Conservation (phyloP, 2,329 filamentous ascomycete genomes). For the Cladophialophora carrionii region DNA sequence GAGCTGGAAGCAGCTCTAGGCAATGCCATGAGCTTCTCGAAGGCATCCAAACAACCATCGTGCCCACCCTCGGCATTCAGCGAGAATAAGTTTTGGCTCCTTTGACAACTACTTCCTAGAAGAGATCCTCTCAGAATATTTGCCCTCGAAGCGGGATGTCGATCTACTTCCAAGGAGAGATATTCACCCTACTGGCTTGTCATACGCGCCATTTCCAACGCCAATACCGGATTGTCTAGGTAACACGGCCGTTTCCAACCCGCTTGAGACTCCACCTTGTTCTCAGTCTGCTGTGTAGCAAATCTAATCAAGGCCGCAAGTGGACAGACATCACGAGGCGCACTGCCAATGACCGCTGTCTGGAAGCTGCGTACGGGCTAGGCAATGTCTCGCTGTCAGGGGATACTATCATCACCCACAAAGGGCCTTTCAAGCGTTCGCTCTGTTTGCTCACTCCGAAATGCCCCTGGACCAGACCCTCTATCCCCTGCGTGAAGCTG, state of each 20-base stretch:
- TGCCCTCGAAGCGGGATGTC: conserved; percentile 29
- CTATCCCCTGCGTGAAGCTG: conserved; percentile 58
- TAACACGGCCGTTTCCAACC: conserved; percentile 50
- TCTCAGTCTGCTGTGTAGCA: conserved; percentile 51
- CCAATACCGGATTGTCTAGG: conserved; percentile 59
- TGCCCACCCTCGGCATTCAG: neutral
- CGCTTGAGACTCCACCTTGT: conserved; percentile 59
- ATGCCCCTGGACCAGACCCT: conserved; percentile 55
- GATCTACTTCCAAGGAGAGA: conserved; percentile 32
- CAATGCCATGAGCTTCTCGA: neutral
- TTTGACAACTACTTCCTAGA: conserved; percentile 19
- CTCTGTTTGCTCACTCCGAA: conserved; percentile 56
- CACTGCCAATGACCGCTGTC: conserved; percentile 48
- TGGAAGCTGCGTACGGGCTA: conserved; percentile 43
- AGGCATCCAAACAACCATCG: neutral
- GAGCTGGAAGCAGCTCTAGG: conserved; percentile 26
- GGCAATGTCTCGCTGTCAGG: conserved; percentile 60
- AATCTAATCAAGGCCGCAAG: conserved; percentile 14
- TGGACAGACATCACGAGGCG: conserved; percentile 47
- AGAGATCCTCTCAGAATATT: conserved; percentile 23
- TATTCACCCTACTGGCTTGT: conserved; percentile 29
- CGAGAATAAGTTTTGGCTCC: conserved; percentile 27
- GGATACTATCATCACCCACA: conserved; percentile 41
- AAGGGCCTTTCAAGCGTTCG: conserved; percentile 34
- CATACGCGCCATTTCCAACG: conserved; percentile 30